Evolutionary conservation across 2,329 filamentous ascomycete genomes (phyloP).

Genomic region (Hawksworthiomyces lignivorus): DNA sequence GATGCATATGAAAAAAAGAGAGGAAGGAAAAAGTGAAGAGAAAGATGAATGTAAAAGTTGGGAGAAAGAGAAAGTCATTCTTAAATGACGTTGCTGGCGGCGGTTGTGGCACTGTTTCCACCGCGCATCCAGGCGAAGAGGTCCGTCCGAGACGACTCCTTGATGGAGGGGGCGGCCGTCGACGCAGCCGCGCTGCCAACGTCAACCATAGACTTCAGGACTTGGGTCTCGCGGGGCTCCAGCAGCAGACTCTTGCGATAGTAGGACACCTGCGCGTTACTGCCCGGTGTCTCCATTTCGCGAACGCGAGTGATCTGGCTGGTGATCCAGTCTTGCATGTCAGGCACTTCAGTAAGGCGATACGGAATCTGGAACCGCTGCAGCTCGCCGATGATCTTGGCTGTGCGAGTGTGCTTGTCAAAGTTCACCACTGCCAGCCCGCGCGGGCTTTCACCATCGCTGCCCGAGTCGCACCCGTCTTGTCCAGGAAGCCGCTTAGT

Average conservation of each 20-base stretch:
- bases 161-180: slow-evolving; percentile 1
- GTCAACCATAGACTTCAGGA: slow-evolving; percentile 22
- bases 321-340: slow-evolving; percentile 90
- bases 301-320: slow-evolving; percentile 72
- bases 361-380: slow-evolving; percentile 96
- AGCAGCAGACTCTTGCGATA: slow-evolving; percentile 80
- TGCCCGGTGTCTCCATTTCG: slow-evolving; percentile 38
- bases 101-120: slow-evolving; percentile 1
- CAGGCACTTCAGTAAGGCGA: slow-evolving; percentile 69
- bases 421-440: slow-evolving; percentile 87
- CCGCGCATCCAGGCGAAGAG: slow-evolving; percentile 17
- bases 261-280: slow-evolving; percentile 52
- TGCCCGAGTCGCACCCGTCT: slow-evolving; percentile 27
- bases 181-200: slow-evolving; percentile 10
- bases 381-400: slow-evolving; percentile 90
- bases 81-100: slow-evolving; percentile 1
- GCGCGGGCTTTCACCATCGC: slow-evolving; percentile 43
- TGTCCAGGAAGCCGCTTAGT: slow-evolving; percentile 63
- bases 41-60: background rate
- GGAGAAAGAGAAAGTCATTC: background rate
- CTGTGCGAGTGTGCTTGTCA: slow-evolving; percentile 90
- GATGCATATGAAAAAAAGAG: slow-evolving; percentile 3
- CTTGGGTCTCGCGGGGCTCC: slow-evolving; percentile 59
- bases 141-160: slow-evolving; percentile 11
- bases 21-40: background rate